Evolutionary conservation across 257 asterid species (phyloP).

Genomic region (Sherardia arvensis): DNA sequence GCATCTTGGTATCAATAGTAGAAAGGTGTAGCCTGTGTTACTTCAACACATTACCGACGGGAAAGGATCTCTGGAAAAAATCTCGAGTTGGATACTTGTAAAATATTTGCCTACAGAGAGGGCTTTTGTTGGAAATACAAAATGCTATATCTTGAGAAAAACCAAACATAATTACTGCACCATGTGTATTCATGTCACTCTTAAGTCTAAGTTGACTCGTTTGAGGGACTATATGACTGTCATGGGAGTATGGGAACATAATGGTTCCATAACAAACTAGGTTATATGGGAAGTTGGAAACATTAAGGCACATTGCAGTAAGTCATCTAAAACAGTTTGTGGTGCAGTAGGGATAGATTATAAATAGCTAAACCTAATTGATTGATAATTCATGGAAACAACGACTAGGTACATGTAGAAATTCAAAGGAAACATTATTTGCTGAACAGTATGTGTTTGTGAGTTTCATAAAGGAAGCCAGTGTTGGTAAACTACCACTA

Average conservation of each 20-base stretch:
- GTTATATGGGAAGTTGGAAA: background rate
- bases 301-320: background rate
- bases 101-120: background rate
- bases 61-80: no score
- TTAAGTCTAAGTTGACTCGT: background rate
- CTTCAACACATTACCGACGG: no score
- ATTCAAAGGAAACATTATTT: background rate
- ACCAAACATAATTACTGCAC: background rate
- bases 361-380: background rate
- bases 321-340: background rate
- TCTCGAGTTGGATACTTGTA: background rate
- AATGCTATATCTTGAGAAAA: background rate
- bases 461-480: background rate
- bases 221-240: background rate
- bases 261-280: background rate
- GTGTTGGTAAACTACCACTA: background rate
- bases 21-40: background rate
- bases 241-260: background rate
- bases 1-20: background rate
- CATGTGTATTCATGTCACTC: background rate
- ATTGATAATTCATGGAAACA: background rate
- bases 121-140: background rate
- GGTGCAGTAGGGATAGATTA: background rate
- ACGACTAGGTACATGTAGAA: background rate
- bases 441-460: background rate